Percentiles rank a stretch among this genome's conserved stretches.
phyloP scores from a whole-genome alignment of 495 filamentous ascomycete species.

The Pseudoneurospora amorphoporcata region DNA sequence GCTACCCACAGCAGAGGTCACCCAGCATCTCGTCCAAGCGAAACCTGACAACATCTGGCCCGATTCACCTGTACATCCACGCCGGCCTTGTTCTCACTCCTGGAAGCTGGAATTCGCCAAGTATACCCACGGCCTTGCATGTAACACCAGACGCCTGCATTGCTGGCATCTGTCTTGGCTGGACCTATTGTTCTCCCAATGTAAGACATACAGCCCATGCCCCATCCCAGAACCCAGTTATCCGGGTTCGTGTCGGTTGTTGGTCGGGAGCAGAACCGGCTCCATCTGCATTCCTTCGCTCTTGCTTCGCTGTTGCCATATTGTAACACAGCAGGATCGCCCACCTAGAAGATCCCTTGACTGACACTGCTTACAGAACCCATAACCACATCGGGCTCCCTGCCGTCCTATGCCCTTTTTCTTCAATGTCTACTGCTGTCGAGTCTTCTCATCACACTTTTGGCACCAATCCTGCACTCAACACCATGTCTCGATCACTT shows the following conservation, averaged over 20 bases:
- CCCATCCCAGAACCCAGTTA: conserved; percentile 17
- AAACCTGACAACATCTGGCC: not conserved
- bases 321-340: not conserved
- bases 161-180: not conserved
- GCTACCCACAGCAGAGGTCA: conserved; percentile 1
- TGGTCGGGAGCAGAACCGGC: conserved; percentile 8
- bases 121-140: not conserved
- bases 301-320: conserved; percentile 1
- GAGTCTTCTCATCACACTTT: conserved; percentile 29
- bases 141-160: conserved; percentile 4
- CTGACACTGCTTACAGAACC: conserved; percentile 12
- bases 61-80: not conserved
- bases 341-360: conserved; percentile 4
- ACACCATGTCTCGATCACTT: conserved; percentile 37
- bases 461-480: conserved; percentile 34
- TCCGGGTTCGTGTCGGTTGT: conserved; percentile 17
- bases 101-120: not conserved
- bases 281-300: not conserved
- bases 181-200: not conserved
- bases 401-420: conserved; percentile 4
- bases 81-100: not conserved
- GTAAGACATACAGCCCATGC: conserved; percentile 13
- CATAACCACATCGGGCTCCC: conserved; percentile 4
- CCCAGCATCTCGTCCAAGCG: not conserved
- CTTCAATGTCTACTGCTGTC: conserved; percentile 31